Evolutionary conservation across 306 rosid species (phyloP).

Genomic region (Senna tora): DNA sequence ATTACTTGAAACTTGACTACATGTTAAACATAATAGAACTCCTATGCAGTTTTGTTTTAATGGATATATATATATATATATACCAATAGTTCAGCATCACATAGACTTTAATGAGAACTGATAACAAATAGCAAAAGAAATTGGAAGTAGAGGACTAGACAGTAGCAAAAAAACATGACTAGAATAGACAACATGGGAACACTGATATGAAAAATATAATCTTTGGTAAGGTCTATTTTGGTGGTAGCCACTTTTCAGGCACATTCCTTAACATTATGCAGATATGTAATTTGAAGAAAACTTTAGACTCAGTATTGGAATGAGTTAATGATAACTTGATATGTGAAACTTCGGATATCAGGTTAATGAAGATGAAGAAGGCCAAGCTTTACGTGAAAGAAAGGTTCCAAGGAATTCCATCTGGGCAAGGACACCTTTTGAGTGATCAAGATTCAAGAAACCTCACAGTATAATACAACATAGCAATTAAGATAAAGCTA

Average conservation of each 20-base stretch:
- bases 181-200: constrained; percentile 23
- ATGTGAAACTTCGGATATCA: constrained; percentile 38
- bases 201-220: constrained; percentile 6
- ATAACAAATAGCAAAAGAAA: no score
- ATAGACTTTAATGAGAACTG: no score
- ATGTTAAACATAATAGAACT: no score
- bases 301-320: constrained; percentile 33
- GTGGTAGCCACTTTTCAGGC: constrained; percentile 27
- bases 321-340: constrained; percentile 38
- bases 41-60: no score
- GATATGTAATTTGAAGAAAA: constrained; percentile 22
- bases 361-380: constrained; percentile 42
- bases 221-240: neutral
- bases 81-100: no score
- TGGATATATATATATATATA: no score
- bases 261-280: constrained; percentile 5
- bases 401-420: constrained; percentile 51
- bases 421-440: constrained; percentile 51
- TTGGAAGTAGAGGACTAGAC: no score
- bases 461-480: neutral
- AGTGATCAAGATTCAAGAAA: constrained; percentile 41
- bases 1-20: constrained; percentile 3
- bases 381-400: constrained; percentile 53
- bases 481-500: constrained; percentile 36
- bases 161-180: no score